These are phyloP conservation scores for Gracilaria vermiculophylla DNA, from an alignment of 23 red algal genomes.

Conservation along the genomic window DNA sequence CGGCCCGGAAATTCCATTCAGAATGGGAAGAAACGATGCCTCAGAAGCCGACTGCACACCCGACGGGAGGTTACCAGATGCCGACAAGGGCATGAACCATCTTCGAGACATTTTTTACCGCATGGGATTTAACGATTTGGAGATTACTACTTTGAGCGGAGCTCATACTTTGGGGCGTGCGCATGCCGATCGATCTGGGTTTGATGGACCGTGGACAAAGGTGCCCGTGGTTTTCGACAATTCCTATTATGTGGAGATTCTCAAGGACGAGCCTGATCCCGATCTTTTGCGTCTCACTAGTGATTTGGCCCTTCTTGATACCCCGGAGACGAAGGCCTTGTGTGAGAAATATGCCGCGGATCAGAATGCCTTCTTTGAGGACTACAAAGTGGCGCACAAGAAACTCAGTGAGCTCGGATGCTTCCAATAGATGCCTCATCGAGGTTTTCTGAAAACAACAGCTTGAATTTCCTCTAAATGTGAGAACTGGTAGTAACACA, in stretches of 20 bases:
- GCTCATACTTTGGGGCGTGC: slow-evolving; percentile 94
- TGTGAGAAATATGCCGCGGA: slow-evolving; percentile 87
- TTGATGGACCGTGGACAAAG: slow-evolving; percentile 91
- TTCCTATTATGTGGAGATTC: slow-evolving; percentile 87
- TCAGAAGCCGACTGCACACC: slow-evolving; percentile 69
- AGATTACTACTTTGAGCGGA: slow-evolving; percentile 88
- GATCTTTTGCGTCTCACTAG: slow-evolving; percentile 72
- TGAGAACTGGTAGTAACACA: too few relatives aligned
- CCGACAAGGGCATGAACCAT: slow-evolving; percentile 74
- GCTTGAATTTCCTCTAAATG: too few relatives aligned
- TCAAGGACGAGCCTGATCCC: slow-evolving; percentile 90
- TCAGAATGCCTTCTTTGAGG: slow-evolving; percentile 85
- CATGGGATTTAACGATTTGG: slow-evolving; percentile 96
- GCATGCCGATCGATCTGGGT: slow-evolving; percentile 74
- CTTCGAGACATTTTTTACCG: slow-evolving; percentile 89
- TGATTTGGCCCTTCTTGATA: slow-evolving; percentile 87
- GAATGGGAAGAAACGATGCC: slow-evolving; percentile 86
- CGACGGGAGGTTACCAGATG: slow-evolving; percentile 86
- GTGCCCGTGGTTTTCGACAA: slow-evolving; percentile 87
- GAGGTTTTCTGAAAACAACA: too few relatives aligned
- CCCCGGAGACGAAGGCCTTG: slow-evolving; percentile 67
- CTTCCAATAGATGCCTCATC: background rate
- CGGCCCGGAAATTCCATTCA: slow-evolving; percentile 91
- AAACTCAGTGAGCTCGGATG: slow-evolving; percentile 96
- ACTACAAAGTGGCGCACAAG: slow-evolving; percentile 84